Conservation (phyloP, 495 filamentous ascomycete genomes). For the Clohesyomyces aquaticus region DNA sequence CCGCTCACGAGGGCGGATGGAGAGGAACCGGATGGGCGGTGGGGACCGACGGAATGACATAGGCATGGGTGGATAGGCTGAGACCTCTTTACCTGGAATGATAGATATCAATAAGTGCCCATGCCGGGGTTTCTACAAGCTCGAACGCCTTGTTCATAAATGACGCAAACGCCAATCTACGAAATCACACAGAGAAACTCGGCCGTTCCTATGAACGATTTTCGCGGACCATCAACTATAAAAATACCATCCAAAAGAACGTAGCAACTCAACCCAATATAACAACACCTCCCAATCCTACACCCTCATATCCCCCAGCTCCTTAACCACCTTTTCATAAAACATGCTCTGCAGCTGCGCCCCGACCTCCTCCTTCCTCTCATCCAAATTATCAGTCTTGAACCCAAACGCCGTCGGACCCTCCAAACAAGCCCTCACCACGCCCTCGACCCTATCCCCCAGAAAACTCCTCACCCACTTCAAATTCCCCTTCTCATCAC, state of each 20-base stretch:
- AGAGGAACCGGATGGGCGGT: not conserved
- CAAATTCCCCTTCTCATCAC: conserved; percentile 33
- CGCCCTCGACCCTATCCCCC: conserved; percentile 43
- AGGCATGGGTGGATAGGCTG: not conserved
- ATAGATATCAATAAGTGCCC: conserved; percentile 5
- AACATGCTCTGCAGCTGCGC: conserved; percentile 43
- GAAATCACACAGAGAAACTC: too few relatives aligned
- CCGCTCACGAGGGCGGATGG: conserved; percentile 26
- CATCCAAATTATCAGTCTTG: conserved; percentile 29
- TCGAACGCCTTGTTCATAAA: too few relatives aligned
- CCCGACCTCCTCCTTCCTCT: conserved; percentile 41
- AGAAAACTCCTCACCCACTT: conserved; percentile 38
- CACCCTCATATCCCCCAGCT: conserved; percentile 43
- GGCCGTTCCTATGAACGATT: not conserved
- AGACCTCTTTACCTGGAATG: not conserved
- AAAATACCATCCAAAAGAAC: not conserved
- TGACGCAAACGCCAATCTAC: too few relatives aligned
- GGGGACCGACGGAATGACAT: not conserved
- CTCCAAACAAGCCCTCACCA: conserved; percentile 44
- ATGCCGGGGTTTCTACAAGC: too few relatives aligned
- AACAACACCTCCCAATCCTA: conserved; percentile 5
- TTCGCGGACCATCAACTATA: not conserved
- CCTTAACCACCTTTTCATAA: conserved; percentile 47
- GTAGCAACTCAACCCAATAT: too few relatives aligned
- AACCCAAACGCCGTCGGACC: conserved; percentile 45